These are phyloP conservation scores for Colletotrichum lentis DNA, from an alignment of 2,329 filamentous ascomycete species.

Conservation along the genomic window DNA sequence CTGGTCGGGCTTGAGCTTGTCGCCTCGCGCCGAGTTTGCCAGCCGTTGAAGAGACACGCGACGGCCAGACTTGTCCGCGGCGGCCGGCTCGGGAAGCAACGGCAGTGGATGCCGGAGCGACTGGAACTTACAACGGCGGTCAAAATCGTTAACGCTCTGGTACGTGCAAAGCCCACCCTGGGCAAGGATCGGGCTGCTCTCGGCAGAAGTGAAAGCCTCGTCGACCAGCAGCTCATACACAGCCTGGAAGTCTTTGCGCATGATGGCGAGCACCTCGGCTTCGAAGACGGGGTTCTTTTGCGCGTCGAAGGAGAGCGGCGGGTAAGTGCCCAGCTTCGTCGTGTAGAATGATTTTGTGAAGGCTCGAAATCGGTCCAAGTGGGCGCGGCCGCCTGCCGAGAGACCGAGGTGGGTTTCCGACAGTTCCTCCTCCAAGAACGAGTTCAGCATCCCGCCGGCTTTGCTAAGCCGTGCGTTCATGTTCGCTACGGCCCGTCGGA, in stretches of 20 bases:
- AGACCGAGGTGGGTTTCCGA: constrained; percentile 73
- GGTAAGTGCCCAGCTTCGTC: constrained; percentile 75
- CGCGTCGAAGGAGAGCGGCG: constrained; percentile 60
- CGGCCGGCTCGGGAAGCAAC: constrained; percentile 63
- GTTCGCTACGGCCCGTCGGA: constrained; percentile 68
- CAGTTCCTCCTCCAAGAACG: constrained; percentile 76
- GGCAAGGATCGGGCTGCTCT: constrained; percentile 61
- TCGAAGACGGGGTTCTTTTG: constrained; percentile 59
- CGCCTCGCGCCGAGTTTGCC: constrained; percentile 41
- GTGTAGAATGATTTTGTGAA: constrained; percentile 74
- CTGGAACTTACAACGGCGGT: constrained; percentile 65
- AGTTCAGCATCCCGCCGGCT: constrained; percentile 66
- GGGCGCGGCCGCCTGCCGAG: constrained; percentile 65
- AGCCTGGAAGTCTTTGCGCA: constrained; percentile 74
- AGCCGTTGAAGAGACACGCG: constrained; percentile 52
- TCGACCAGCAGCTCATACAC: constrained; percentile 78
- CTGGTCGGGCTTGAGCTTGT: constrained; percentile 57
- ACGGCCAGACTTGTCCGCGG: constrained; percentile 44
- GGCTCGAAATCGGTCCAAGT: constrained; percentile 76
- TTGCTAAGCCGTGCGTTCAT: constrained; percentile 70
- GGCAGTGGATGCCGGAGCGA: constrained; percentile 73
- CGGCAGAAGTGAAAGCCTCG: constrained; percentile 57
- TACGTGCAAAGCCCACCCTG: constrained; percentile 75
- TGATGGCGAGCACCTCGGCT: constrained; percentile 64
- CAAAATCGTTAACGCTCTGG: constrained; percentile 73